These are phyloP conservation scores for Pythium angustatum DNA, from an alignment of 352 stramenopile genomes.

Conservation along the genomic window DNA sequence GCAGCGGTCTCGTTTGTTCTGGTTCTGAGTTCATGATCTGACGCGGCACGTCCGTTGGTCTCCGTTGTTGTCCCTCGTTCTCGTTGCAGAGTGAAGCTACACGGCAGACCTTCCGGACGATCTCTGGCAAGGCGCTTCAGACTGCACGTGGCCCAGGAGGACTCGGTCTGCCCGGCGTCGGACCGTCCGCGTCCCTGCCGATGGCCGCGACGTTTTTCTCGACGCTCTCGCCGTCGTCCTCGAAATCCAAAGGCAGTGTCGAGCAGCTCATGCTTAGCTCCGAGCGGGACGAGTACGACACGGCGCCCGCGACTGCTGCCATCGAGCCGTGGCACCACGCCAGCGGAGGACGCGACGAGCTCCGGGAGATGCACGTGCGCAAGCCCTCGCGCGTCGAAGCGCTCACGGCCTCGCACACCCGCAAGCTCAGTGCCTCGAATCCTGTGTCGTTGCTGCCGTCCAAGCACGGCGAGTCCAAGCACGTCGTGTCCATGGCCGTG, in stretches of 20 bases:
- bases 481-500: constrained; percentile 10
- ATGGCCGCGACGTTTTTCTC: constrained; percentile 16
- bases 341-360: not conserved
- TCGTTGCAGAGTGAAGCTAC: not conserved
- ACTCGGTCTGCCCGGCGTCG: not conserved
- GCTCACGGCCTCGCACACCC: not conserved
- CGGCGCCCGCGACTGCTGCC: too few species aligned
- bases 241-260: not conserved
- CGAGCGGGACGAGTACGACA: too few species aligned
- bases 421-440: constrained; percentile 23
- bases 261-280: not conserved
- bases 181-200: constrained; percentile 1
- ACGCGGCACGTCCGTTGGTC: too few species aligned
- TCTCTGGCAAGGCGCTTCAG: constrained; percentile 7
- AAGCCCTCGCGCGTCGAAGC: not conserved
- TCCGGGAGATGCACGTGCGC: not conserved
- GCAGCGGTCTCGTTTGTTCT: too few species aligned
- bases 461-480: not conserved
- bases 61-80: not conserved
- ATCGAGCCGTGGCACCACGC: too few species aligned
- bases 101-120: constrained; percentile 14
- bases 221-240: not conserved
- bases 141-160: not conserved
- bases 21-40: too few species aligned
- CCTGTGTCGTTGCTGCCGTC: constrained; percentile 5